Percentiles rank a stretch among this genome's conserved stretches.
phyloP scores from a whole-genome alignment of 768 basidiomycete species.

The Pleurotus ostreatus region DNA sequence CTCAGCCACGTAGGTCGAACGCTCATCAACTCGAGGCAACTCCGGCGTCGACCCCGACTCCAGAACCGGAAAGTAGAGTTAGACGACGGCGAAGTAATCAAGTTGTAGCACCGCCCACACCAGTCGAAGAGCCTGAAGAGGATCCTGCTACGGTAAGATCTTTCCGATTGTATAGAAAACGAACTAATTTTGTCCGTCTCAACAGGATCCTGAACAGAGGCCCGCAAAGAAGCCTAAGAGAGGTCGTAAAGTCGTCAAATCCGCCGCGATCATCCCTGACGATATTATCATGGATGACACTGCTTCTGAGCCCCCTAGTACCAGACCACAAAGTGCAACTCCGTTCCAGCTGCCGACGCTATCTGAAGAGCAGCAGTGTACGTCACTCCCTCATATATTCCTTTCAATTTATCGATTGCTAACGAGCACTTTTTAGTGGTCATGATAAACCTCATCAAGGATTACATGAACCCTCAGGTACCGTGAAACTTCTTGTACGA shows the following conservation, averaged over 20 bases:
- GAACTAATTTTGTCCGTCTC: not conserved
- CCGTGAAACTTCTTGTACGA: not conserved
- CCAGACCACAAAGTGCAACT: not conserved
- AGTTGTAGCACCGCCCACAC: slow-evolving; percentile 22
- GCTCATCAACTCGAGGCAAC: slow-evolving; percentile 45
- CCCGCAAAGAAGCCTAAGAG: slow-evolving; percentile 38
- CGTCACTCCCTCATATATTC: not conserved
- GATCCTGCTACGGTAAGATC: slow-evolving; percentile 18
- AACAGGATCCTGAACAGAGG: slow-evolving; percentile 28
- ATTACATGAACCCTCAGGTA: slow-evolving; percentile 8
- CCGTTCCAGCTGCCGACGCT: slow-evolving; percentile 3
- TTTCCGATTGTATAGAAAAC: not conserved
- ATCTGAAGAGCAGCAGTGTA: slow-evolving; percentile 4
- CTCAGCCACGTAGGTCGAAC: slow-evolving; percentile 30
- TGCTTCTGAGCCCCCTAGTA: slow-evolving; percentile 2
- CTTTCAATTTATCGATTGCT: not conserved
- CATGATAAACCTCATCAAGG: not conserved
- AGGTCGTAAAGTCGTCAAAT: slow-evolving; percentile 35
- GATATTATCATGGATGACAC: slow-evolving; percentile 3
- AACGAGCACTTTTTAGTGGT: not conserved
- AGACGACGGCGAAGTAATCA: slow-evolving; percentile 35
- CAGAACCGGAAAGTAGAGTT: slow-evolving; percentile 55
- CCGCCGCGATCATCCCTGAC: slow-evolving; percentile 27
- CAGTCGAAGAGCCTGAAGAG: slow-evolving; percentile 28
- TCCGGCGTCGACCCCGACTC: slow-evolving; percentile 58